Percentiles rank a stretch among this genome's conserved stretches.
Conservation (phyloP, 2,329 filamentous ascomycete species). For the Diplodia scrobiculata region DNA sequence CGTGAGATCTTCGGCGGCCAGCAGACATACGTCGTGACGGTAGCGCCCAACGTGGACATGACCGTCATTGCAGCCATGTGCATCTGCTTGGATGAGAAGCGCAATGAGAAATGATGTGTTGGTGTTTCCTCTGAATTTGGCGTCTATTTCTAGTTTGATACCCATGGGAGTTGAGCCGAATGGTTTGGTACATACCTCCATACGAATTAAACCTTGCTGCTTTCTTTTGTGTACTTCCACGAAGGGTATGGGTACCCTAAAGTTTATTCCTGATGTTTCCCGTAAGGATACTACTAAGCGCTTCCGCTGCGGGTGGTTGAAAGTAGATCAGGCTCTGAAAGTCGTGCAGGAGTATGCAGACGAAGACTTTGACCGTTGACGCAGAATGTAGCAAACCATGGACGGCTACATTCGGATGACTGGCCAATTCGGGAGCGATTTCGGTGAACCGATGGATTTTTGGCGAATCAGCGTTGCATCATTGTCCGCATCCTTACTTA, state of each 20-base stretch:
- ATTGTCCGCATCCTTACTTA: conserved; percentile 4
- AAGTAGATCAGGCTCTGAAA: too few species aligned
- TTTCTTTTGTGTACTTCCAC: too few species aligned
- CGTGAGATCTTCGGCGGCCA: conserved; percentile 62
- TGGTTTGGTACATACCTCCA: background rate
- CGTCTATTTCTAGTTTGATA: conserved; percentile 8
- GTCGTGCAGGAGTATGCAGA: too few species aligned
- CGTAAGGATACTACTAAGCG: too few species aligned
- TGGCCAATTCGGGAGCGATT: too few species aligned
- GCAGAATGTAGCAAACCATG: too few species aligned
- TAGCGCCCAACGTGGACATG: conserved; percentile 68
- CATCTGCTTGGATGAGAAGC: conserved; percentile 68
- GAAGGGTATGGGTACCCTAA: background rate
- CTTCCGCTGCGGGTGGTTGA: too few species aligned
- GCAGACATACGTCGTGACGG: conserved; percentile 66
- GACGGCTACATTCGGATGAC: too few species aligned
- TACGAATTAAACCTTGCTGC: background rate
- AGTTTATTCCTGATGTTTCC: too few species aligned
- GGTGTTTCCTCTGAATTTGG: background rate
- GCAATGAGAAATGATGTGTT: conserved; percentile 50
- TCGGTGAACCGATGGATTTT: background rate
- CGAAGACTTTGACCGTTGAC: too few species aligned
- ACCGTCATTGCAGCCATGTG: conserved; percentile 67
- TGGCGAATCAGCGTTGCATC: conserved; percentile 15
- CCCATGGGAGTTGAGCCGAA: background rate